Evolutionary conservation across 2,329 filamentous ascomycete species (phyloP).

Genomic region (Sclerotinia minor): DNA sequence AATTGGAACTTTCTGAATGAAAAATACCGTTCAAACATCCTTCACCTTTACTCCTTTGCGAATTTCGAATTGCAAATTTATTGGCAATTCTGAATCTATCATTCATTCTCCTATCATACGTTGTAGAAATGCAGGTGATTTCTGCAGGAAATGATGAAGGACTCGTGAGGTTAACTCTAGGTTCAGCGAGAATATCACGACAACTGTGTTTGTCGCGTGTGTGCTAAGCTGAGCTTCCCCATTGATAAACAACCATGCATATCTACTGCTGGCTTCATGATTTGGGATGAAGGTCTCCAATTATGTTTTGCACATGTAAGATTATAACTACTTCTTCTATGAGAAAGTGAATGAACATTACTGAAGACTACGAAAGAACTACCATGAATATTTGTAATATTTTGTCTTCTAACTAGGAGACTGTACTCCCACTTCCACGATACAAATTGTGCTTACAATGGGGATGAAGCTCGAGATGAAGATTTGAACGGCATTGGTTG

Average conservation of each 20-base stretch:
- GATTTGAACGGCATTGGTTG: constrained; percentile 10
- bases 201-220: no score
- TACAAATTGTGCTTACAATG: constrained; percentile 29
- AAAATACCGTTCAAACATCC: no score
- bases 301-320: not conserved
- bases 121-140: no score
- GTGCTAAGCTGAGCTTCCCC: no score
- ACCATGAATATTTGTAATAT: constrained; percentile 6
- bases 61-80: no score
- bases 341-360: not conserved
- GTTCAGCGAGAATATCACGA: no score
- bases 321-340: not conserved
- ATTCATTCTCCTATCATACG: no score
- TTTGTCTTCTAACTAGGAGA: not conserved
- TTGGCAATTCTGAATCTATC: no score
- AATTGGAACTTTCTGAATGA: no score
- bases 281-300: constrained; percentile 1
- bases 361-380: not conserved
- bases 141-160: no score
- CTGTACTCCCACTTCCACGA: not conserved
- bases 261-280: not conserved
- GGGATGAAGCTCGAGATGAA: constrained; percentile 33
- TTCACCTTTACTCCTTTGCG: not conserved
- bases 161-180: no score
- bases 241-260: no score